phyloP scores from a whole-genome alignment of 2,329 filamentous ascomycete genomes.

The Pseudocercospora vitis region DNA sequence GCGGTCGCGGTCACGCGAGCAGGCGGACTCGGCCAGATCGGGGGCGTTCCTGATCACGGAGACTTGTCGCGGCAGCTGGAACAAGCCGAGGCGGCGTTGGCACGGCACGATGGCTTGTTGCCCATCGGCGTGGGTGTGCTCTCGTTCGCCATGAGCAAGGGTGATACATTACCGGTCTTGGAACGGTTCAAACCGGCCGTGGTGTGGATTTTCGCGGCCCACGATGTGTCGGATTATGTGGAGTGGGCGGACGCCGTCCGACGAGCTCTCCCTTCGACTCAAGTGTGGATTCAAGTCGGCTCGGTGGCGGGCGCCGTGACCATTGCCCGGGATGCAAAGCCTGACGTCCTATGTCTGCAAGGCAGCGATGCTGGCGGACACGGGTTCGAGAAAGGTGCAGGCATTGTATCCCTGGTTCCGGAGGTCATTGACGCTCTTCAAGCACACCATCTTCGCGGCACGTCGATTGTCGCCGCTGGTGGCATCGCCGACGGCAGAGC shows the following conservation, averaged over 20 bases:
- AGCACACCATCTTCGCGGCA: slow-evolving; percentile 17
- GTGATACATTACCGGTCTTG: slow-evolving; percentile 53
- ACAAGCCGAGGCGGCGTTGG: slow-evolving; percentile 19
- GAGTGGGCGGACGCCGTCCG: slow-evolving; percentile 38
- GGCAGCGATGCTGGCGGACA: slow-evolving; percentile 66
- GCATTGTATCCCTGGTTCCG: slow-evolving; percentile 59
- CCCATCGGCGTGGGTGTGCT: slow-evolving; percentile 65
- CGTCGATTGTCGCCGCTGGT: slow-evolving; percentile 56
- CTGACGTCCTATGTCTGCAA: slow-evolving; percentile 62
- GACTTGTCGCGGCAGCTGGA: slow-evolving; percentile 22
- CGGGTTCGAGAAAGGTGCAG: slow-evolving; percentile 56
- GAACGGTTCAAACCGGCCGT: slow-evolving; percentile 57
- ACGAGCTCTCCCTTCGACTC: slow-evolving; percentile 38
- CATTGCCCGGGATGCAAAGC: slow-evolving; percentile 46
- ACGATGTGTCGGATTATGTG: slow-evolving; percentile 40
- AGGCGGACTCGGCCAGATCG: slow-evolving; percentile 49
- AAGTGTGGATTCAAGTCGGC: slow-evolving; percentile 62
- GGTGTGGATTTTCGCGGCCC: slow-evolving; percentile 67
- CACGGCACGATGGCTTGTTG: slow-evolving; percentile 33
- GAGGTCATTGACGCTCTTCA: slow-evolving; percentile 55
- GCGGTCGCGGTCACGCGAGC: slow-evolving; percentile 60
- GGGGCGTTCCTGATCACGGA: slow-evolving; percentile 37
- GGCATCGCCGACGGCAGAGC: slow-evolving; percentile 59
- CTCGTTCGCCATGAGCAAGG: slow-evolving; percentile 45
- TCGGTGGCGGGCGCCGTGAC: slow-evolving; percentile 57